These are phyloP conservation scores for Cardamine chenopodiifolia DNA, from an alignment of 345 rosid genomes.

Conservation along the genomic window DNA sequence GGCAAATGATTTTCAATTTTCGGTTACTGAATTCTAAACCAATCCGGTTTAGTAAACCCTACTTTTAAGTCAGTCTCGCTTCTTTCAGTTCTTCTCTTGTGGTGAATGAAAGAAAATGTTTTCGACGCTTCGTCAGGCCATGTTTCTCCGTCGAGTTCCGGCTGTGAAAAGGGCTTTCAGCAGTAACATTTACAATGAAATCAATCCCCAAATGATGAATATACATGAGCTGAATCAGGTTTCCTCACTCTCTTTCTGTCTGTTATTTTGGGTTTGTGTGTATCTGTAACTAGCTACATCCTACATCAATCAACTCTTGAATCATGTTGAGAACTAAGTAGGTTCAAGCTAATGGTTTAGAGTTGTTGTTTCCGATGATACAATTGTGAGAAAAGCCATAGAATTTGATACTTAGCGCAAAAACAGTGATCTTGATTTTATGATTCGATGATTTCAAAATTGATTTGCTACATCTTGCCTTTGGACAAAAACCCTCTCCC, in stretches of 20 bases:
- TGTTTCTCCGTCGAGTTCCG: constrained; percentile 55
- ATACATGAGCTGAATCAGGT: constrained; percentile 65
- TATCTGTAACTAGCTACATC: too few species aligned
- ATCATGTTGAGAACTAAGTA: background rate
- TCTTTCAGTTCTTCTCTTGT: background rate
- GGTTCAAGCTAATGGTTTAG: background rate
- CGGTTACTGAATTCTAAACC: background rate
- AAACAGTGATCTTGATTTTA: background rate
- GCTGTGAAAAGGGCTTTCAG: constrained; percentile 44
- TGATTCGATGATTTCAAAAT: background rate
- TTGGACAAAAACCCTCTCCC: constrained; percentile 71
- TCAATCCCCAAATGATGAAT: constrained; percentile 29
- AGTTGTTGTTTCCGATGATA: background rate
- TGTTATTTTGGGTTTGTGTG: background rate
- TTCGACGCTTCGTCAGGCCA: constrained; percentile 28
- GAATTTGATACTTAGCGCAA: constrained; percentile 5
- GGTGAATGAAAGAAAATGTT: constrained; percentile 8
- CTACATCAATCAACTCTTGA: too few species aligned
- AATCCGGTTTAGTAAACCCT: constrained; percentile 14
- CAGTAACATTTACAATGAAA: constrained; percentile 34
- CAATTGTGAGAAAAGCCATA: background rate
- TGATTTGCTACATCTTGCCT: constrained; percentile 30
- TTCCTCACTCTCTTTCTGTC: background rate
- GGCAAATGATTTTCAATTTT: background rate
- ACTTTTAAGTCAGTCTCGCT: background rate